Evolutionary conservation across 768 basidiomycete genomes (phyloP), one percentile per base, ranked within the genome.

Genomic region (Pleurotus giganteus): DNA sequence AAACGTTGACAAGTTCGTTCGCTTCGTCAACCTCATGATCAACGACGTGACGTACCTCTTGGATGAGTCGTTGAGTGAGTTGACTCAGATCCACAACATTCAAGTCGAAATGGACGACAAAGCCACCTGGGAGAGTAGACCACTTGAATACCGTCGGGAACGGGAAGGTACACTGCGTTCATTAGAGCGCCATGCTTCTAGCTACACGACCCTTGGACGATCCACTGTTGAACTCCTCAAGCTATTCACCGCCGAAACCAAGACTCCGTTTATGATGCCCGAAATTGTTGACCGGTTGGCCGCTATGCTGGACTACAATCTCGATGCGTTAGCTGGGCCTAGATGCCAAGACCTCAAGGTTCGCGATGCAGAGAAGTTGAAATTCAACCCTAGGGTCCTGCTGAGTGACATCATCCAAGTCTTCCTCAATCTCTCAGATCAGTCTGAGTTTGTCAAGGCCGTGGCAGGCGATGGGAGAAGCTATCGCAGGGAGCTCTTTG

Each of bases 11-110:
- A 89, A 91, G 70, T 98, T 98, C 68, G 87, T 98, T 51, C 86
- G 88, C 54, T 98, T 99, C 69, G 82, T 95, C 73, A 98, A 99
- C 72, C 77, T 98, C 63, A 90, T 98, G 84, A 97, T 98, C 76
- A 98, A 97, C 79, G 97, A 99, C 63, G 94, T 96, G 53, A 98
- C 96, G 7, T 98, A 94, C 70, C 88, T 98, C 50, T 86, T 99
- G 81, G 94, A 98, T 67, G 97, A 99, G 64, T 96, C 94, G 7
- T 77, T 98, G 45, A 85, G 85, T 61, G 91, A 95, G 59, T 78
- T 99, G 47, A 78, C 84, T 9, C 91, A 96, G 65, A 97, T 99
- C 59, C 85, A 89, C 67, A 85, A 81, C 56, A 86, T 98, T 47
- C 89, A 96, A 67, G 73, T 74, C 0, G 89, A 95, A 66, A 96